A percentile compares a stretch with the other conserved stretches of the same genome.
Conservation (phyloP, 2,329 filamentous ascomycete species). For the Alternaria sp. region DNA sequence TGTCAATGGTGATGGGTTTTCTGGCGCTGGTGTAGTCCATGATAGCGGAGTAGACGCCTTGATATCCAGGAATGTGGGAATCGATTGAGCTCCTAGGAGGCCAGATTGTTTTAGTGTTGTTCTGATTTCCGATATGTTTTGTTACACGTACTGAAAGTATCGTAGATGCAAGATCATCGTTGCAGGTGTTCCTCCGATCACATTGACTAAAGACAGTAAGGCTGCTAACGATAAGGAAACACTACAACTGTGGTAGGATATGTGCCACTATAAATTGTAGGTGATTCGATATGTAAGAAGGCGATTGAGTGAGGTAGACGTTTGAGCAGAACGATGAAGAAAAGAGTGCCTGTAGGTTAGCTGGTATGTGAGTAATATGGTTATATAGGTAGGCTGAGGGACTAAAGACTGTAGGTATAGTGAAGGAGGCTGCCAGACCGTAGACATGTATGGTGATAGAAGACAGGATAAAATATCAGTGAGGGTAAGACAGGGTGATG, state of each 20-base stretch:
- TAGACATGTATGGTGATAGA: background rate
- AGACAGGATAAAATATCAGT: background rate
- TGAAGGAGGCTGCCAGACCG: background rate
- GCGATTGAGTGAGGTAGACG: background rate
- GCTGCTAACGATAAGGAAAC: fast-evolving
- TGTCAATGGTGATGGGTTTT: background rate
- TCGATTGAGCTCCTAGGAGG: fast-evolving
- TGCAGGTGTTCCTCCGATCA: background rate
- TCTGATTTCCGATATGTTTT: background rate
- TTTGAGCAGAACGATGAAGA: background rate
- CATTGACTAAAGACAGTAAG: background rate
- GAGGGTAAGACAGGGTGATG: background rate
- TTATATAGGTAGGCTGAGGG: background rate
- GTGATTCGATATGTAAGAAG: background rate
- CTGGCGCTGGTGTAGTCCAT: background rate
- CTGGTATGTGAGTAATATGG: background rate
- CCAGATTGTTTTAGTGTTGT: background rate
- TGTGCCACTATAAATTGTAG: background rate
- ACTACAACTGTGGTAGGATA: background rate
- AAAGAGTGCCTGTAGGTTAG: background rate
- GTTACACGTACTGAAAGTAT: background rate
- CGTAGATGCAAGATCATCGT: background rate
- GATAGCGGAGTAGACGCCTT: background rate
- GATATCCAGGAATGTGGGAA: background rate
- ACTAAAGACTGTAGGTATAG: background rate